phyloP scores from a whole-genome alignment of 345 rosid genomes.

The Raphanus sativus region DNA sequence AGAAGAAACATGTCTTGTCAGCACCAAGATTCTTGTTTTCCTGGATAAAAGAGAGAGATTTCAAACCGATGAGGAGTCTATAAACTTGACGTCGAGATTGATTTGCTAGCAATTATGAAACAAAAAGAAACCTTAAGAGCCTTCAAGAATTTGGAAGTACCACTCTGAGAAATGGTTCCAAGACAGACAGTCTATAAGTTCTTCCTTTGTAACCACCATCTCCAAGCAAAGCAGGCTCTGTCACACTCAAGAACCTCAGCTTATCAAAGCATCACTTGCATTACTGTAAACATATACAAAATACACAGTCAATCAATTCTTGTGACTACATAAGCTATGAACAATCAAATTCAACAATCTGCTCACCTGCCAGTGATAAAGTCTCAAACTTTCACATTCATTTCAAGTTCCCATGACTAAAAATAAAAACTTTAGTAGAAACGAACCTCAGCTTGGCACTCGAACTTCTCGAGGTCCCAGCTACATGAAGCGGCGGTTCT shows the following conservation, averaged over 20 bases:
- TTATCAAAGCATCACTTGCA: constrained; percentile 47
- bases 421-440: constrained; percentile 11
- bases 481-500: too few relatives aligned
- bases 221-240: constrained; percentile 80
- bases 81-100: too few relatives aligned
- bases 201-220: constrained; percentile 54
- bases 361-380: constrained; percentile 56
- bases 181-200: too few relatives aligned
- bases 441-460: constrained; percentile 97
- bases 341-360: constrained; percentile 76
- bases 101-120: too few relatives aligned
- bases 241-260: constrained; percentile 44
- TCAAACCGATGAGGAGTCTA: neutral
- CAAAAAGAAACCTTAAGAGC: too few relatives aligned
- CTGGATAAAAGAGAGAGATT: constrained; percentile 37
- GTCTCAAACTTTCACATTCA: neutral
- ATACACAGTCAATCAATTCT: constrained; percentile 36
- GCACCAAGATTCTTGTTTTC: constrained; percentile 86
- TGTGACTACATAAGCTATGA: constrained; percentile 76
- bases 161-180: too few relatives aligned
- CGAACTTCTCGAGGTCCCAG: constrained; percentile 52
- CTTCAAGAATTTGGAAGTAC: too few relatives aligned
- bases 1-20: constrained; percentile 51
- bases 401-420: neutral
- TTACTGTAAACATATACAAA: constrained; percentile 50